These are phyloP conservation scores for Ascochyta fabae DNA, from an alignment of 2,329 filamentous ascomycete genomes.

Conservation along the genomic window DNA sequence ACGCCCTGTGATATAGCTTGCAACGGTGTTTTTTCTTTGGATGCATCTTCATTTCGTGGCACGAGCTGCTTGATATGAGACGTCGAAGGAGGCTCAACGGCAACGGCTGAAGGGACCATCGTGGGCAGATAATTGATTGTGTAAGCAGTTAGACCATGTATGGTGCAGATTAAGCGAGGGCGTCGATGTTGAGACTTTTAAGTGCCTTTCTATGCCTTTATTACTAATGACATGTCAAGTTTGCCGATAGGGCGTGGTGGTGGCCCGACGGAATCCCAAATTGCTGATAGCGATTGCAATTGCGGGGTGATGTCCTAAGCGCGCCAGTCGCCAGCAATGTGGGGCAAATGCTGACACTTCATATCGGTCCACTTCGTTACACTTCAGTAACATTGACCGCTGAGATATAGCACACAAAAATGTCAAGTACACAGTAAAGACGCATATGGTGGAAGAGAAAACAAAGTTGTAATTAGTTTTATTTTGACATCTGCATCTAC, in stretches of 20 bases:
- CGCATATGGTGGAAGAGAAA: too few relatives aligned
- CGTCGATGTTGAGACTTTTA: too few relatives aligned
- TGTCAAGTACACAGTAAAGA: too few relatives aligned
- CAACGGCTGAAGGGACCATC: constrained; percentile 45
- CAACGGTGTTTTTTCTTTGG: constrained; percentile 42
- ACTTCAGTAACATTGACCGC: too few relatives aligned
- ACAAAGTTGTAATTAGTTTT: too few relatives aligned
- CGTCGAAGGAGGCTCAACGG: constrained; percentile 13
- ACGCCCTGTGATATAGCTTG: constrained; percentile 56
- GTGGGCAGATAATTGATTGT: neutral
- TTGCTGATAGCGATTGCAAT: too few relatives aligned
- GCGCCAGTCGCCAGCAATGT: neutral
- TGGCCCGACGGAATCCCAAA: too few relatives aligned
- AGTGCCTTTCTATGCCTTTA: neutral
- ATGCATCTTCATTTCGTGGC: constrained; percentile 26
- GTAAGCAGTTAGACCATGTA: too few relatives aligned
- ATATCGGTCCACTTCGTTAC: neutral
- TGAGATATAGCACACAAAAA: too few relatives aligned
- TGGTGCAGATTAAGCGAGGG: too few relatives aligned
- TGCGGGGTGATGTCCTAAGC: neutral
- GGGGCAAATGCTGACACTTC: neutral
- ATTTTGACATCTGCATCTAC: too few relatives aligned
- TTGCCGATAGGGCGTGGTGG: neutral
- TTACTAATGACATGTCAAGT: neutral
- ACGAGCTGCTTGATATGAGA: constrained; percentile 27